Evolutionary conservation across 1,139 yeast species (phyloP), one percentile per base, ranked within the genome.

Genomic region (Sugiyamaella japonica): DNA sequence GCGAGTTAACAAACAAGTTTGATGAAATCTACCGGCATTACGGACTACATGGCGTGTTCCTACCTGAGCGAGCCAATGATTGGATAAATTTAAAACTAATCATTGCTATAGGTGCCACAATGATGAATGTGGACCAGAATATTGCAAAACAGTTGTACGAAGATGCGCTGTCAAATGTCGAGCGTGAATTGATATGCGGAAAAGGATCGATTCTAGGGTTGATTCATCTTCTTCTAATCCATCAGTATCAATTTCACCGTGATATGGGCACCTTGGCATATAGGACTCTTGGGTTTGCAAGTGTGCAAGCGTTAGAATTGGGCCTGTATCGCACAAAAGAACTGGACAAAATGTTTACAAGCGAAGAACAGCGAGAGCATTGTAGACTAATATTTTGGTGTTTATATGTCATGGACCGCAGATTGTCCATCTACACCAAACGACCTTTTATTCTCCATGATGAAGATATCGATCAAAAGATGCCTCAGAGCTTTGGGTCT

Each of bases 341-440:
- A 10, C 38, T 58, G 48, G 60, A 59, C 10, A 48, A 42, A 34
- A 50, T 50, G 37, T 60, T 54, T 44, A 47, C 60, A 0, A 56
- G 51, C 38, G 56, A 55, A 2, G 51, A 54, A n/a, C 56, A 56
- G 34, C 46, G 59, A 31, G 66, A 63, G 41, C 48, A 57, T 39
- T 53, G 56, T 17, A 50, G 66, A 12, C 51, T 57, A n/a, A 48
- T 64, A 34, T 64, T 64, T 53, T 65, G 68, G 68, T 63, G 62
- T 31, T 41, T 63, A 5, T 65, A 63, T 45, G 60, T 59, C 16
- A 52, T 63, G 53, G 68, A 65, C 34, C 58, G 66, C 12, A 56
- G 67, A 3, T 39, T 64, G 37, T 57, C 67, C 2, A 55, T 62
- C 32, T 62, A 62, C 37, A 57, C 66, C 12, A 61, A 59, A 23